Evolutionary conservation across 2,329 filamentous ascomycete species (phyloP).

Genomic region (Xylaria sp.): DNA sequence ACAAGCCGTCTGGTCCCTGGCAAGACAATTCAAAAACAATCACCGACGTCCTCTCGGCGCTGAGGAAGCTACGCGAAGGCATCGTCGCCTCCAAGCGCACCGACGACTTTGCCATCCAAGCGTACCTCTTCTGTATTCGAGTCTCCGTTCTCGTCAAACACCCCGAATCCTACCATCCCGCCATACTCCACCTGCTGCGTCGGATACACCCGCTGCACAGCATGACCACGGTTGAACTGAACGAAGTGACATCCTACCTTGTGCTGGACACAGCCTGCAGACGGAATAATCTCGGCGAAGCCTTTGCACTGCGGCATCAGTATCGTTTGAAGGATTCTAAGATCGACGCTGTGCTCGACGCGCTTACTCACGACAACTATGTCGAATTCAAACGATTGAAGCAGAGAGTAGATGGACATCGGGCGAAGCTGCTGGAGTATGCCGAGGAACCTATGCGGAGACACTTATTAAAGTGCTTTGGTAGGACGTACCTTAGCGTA

Average conservation of each 20-base stretch:
- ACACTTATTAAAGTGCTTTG: slow-evolving; percentile 87
- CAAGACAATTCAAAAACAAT: slow-evolving; percentile 69
- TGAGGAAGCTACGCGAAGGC: slow-evolving; percentile 92
- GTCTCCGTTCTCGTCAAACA: slow-evolving; percentile 82
- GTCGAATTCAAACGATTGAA: slow-evolving; percentile 78
- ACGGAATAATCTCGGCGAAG: slow-evolving; percentile 76
- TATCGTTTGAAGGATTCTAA: slow-evolving; percentile 73
- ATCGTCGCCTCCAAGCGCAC: slow-evolving; percentile 80
- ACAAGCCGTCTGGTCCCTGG: slow-evolving; percentile 37
- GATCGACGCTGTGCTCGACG: slow-evolving; percentile 73
- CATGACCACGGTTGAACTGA: slow-evolving; percentile 76
- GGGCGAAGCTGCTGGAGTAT: slow-evolving; percentile 82
- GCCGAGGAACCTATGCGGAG: slow-evolving; percentile 78
- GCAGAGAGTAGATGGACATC: slow-evolving; percentile 80
- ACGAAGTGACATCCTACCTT: slow-evolving; percentile 82
- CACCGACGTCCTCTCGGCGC: slow-evolving; percentile 78
- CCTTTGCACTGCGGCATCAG: slow-evolving; percentile 71
- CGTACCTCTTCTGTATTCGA: slow-evolving; percentile 91
- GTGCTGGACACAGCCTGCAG: slow-evolving; percentile 91
- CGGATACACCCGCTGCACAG: slow-evolving; percentile 74
- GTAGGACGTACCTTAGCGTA: slow-evolving; percentile 80
- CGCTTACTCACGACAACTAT: slow-evolving; percentile 85
- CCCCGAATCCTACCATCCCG: slow-evolving; percentile 89
- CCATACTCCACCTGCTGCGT: slow-evolving; percentile 80
- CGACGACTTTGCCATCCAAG: slow-evolving; percentile 86